Conservation (phyloP, 306 rosid genomes). For the Quercus gilva region DNA sequence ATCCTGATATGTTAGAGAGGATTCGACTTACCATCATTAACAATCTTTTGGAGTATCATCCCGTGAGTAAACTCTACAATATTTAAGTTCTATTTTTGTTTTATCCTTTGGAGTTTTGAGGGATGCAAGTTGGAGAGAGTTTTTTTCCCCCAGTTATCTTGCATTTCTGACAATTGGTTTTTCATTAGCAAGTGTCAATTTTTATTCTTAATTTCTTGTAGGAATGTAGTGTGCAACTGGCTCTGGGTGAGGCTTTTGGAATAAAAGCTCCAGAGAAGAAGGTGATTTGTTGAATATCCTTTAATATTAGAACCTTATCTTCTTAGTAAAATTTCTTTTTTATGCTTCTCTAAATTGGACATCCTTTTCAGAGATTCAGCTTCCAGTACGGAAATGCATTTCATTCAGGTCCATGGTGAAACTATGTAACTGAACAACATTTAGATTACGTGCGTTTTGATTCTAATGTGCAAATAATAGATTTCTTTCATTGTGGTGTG, state of each 20-base stretch:
- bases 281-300: constrained; percentile 44
- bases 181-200: not conserved
- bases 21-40: constrained; percentile 91
- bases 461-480: not conserved
- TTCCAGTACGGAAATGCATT: not conserved
- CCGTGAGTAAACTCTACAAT: constrained; percentile 49
- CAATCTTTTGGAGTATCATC: constrained; percentile 92
- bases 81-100: not conserved
- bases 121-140: constrained; percentile 9
- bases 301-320: not conserved
- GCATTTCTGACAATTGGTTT: not conserved
- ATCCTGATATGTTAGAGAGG: constrained; percentile 89
- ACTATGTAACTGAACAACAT: not conserved
- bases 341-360: not conserved
- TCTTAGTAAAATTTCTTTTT: not conserved
- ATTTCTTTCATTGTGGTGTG: not conserved
- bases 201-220: constrained; percentile 32
- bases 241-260: constrained; percentile 99
- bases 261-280: constrained; percentile 79
- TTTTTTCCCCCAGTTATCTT: constrained; percentile 6
- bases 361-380: not conserved
- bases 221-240: constrained; percentile 87
- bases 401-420: not conserved
- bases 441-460: not conserved
- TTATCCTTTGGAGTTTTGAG: constrained; percentile 14